These are phyloP conservation scores for Scheffersomyces parashehatae DNA, from an alignment of 1,139 yeast species.

Conservation along the genomic window DNA sequence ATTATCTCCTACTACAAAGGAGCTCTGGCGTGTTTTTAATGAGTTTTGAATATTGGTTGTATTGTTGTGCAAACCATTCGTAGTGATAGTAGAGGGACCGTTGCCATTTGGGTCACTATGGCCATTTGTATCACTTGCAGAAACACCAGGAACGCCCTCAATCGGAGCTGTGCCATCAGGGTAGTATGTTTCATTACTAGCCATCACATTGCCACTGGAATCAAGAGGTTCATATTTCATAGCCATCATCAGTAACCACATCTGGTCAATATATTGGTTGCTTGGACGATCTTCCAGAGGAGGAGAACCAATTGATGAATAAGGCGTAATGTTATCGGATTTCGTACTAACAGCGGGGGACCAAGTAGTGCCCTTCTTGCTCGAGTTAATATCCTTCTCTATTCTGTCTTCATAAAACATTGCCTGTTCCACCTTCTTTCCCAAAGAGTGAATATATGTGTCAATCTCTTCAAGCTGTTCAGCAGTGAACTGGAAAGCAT, in stretches of 20 bases:
- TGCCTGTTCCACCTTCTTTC: slow-evolving; percentile 8
- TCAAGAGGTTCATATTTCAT: slow-evolving; percentile 8
- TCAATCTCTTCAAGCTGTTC: slow-evolving; percentile 14
- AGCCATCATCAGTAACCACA: slow-evolving; percentile 18
- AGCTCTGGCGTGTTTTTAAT: no score
- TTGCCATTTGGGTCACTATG: no score
- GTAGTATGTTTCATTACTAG: background rate
- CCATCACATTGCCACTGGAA: background rate
- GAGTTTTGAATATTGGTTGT: no score
- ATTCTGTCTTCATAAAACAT: slow-evolving; percentile 8
- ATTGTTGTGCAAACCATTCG: no score
- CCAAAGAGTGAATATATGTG: slow-evolving; percentile 6
- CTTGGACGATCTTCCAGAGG: background rate
- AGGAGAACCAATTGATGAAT: background rate
- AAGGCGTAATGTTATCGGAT: background rate
- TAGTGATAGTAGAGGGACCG: no score
- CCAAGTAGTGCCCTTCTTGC: background rate
- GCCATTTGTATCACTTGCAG: no score
- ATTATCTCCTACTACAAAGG: no score
- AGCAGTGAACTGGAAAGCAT: slow-evolving; percentile 14
- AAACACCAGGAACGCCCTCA: no score
- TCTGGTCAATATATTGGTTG: slow-evolving; percentile 14
- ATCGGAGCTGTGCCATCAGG: no score
- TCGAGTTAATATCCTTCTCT: slow-evolving; percentile 4
- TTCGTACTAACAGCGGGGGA: background rate